Evolutionary conservation across 1,284 basidiomycete species (phyloP).

Genomic region (Psilocybe mexicana): DNA sequence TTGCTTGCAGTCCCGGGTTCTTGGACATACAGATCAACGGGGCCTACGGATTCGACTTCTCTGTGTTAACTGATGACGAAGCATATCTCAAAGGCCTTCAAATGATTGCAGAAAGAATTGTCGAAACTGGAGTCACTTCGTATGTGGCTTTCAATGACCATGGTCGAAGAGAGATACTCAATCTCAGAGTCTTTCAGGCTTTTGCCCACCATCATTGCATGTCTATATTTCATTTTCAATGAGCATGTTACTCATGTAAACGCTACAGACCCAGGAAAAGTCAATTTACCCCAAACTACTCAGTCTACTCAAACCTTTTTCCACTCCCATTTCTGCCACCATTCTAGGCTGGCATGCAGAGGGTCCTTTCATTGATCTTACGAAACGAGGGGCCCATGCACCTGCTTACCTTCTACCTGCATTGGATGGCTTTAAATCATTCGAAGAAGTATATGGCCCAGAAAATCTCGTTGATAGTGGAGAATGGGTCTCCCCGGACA

Average conservation of each 20-base stretch:
- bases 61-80: constrained; percentile 71
- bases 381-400: constrained; percentile 81
- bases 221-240: constrained; percentile 28
- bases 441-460: constrained; percentile 75
- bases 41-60: constrained; percentile 89
- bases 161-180: constrained; percentile 5
- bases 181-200: constrained; percentile 41
- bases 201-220: constrained; percentile 78
- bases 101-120: constrained; percentile 71
- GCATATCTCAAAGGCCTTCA: constrained; percentile 71
- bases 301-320: constrained; percentile 61
- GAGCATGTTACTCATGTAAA: neutral
- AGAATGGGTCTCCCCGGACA: constrained; percentile 61
- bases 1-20: constrained; percentile 62
- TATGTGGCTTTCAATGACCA: constrained; percentile 41
- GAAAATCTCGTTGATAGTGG: constrained; percentile 61
- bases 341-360: constrained; percentile 88
- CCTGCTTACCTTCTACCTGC: constrained; percentile 70
- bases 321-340: constrained; percentile 61
- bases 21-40: constrained; percentile 87
- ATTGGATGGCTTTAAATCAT: constrained; percentile 56
- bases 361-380: constrained; percentile 82
- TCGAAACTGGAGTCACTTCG: constrained; percentile 88
- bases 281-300: constrained; percentile 70
- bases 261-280: constrained; percentile 70